Evolutionary conservation across 768 basidiomycete species (phyloP), one percentile per base, ranked within the genome.

Genomic region (Tremella yokohamensis): DNA sequence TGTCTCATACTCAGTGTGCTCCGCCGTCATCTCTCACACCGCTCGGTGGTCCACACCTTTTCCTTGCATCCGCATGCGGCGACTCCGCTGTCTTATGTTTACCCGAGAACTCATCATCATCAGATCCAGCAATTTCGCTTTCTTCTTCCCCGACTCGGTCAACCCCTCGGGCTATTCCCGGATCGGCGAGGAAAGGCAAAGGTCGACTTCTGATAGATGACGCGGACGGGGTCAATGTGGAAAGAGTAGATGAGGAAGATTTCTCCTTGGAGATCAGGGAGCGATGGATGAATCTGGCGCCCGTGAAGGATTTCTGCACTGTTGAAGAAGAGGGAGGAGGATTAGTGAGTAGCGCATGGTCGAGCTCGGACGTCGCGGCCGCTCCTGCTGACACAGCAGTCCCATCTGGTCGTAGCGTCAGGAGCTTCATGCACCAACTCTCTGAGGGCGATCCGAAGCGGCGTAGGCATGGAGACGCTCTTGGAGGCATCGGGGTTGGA

Each of bases 251-350:
- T 6, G 29, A 34, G 11, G 29, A 34, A 34, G 29, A 34, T 34
- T 65, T 58, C 2, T 34, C 25, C 22, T 42, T 45, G 0, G 56
- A 63, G 13, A 42, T 69, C 22, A 56, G 64, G 49, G 73, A 73
- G 45, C 57, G 63, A 18, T 73, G 71, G 73, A 65, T 66, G 60
- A 76, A 76, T 52, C 40, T 76, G 1, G 73, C 69, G 9, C 75
- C 75, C n/a, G 64, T 76, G 19, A 70, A 70, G 39, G 75, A 76
- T 47, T 72, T 76, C 52, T 66, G 65, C 40, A 57, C 65, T 1
- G 68, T 74, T 2, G 56, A 64, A 40, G 73, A 71, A 22, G 69
- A 69, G 34, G 65, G 67, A 1, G 73, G 69, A 20, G 68, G 66
- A 16, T 40, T 66, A 16, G 73, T 75, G 22, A 68, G 71, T 62